Percentiles rank a stretch among this genome's conserved stretches.
Conservation (phyloP, 192 early-diverging fungal species). For the Rhizophagus clarus region DNA sequence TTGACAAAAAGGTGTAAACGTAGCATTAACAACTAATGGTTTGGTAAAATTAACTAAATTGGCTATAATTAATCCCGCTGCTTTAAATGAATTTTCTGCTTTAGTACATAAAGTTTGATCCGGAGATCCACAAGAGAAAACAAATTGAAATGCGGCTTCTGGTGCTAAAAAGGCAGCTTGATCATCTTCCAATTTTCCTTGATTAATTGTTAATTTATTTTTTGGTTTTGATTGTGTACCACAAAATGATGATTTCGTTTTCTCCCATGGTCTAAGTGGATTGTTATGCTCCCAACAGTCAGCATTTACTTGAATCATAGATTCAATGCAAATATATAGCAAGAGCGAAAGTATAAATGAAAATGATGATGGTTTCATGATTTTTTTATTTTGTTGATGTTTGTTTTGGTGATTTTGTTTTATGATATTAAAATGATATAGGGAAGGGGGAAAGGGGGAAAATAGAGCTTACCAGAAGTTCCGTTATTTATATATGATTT, state of each 20-base stretch:
- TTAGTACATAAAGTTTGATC: not conserved
- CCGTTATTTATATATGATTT: not conserved
- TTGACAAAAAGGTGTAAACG: conserved; percentile 39
- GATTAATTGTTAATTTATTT: not conserved
- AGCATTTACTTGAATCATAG: not conserved
- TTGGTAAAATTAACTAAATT: not conserved
- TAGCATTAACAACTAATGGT: conserved; percentile 40
- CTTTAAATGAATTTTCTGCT: not conserved
- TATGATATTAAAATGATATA: not conserved
- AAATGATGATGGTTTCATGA: not conserved
- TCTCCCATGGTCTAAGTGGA: not conserved
- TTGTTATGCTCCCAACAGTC: not conserved
- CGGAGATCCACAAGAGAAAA: not conserved
- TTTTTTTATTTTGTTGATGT: not conserved
- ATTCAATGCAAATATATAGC: not conserved
- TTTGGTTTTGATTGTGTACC: not conserved
- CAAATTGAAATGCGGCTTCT: not conserved
- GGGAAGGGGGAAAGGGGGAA: not conserved
- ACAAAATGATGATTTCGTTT: not conserved
- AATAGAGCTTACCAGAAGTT: not conserved
- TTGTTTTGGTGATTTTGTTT: not conserved
- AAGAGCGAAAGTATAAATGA: not conserved
- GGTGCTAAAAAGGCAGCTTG: not conserved
- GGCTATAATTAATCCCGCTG: not conserved
- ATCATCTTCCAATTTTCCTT: not conserved